A percentile compares a stretch with the other conserved stretches of the same genome.
phyloP scores from a whole-genome alignment of 805 yeast species.

The Candida bentonensis region DNA sequence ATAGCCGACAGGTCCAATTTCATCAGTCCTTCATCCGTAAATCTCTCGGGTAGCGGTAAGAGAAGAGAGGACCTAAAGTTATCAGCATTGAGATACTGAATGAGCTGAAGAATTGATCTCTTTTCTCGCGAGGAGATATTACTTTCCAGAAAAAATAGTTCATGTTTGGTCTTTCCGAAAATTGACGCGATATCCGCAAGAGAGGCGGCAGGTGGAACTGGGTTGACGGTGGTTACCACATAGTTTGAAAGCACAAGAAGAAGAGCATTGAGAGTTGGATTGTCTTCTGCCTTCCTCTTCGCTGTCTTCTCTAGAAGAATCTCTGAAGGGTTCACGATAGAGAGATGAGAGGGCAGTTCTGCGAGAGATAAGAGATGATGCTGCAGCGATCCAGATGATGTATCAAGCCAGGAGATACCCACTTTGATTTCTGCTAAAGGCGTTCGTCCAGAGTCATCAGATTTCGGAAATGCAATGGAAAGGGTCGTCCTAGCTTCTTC shows the following conservation, averaged over 20 bases:
- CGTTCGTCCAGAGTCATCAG: background rate
- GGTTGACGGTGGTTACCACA: background rate
- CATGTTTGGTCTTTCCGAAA: background rate
- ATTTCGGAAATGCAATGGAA: background rate
- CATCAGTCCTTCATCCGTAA: background rate
- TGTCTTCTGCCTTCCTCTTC: background rate
- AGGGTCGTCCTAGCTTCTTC: background rate
- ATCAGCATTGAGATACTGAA: background rate
- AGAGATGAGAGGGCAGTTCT: background rate
- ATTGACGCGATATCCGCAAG: background rate
- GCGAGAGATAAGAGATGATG: background rate
- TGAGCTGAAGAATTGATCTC: background rate
- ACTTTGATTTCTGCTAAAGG: background rate
- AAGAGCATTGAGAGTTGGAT: background rate
- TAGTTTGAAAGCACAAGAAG: background rate
- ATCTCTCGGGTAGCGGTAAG: background rate
- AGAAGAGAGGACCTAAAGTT: background rate
- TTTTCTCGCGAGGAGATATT: background rate
- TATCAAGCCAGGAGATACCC: background rate
- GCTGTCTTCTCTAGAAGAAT: background rate
- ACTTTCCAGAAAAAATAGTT: background rate
- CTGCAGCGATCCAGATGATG: background rate
- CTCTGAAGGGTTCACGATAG: background rate
- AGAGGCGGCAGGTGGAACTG: background rate
- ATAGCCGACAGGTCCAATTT: background rate